phyloP scores from a whole-genome alignment of 2,329 filamentous ascomycete species.

The Claviceps africana region DNA sequence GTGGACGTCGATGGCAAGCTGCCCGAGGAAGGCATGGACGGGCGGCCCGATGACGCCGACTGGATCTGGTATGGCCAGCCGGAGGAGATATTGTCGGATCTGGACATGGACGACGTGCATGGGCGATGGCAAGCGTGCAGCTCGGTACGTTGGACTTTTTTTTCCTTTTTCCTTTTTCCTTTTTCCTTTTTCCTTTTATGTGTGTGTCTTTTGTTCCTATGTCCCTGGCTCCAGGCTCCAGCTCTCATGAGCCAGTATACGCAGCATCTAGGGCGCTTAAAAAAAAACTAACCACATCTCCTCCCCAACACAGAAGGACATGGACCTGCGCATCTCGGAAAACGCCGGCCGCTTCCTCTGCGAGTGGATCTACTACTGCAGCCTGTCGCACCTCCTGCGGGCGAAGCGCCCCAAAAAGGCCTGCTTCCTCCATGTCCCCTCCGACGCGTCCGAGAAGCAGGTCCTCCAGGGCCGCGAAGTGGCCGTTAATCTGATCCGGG shows the following conservation, averaged over 20 bases:
- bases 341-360: slow-evolving; percentile 63
- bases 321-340: slow-evolving; percentile 45
- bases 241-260: too few species aligned
- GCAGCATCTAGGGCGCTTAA: too few species aligned
- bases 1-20: slow-evolving; percentile 54
- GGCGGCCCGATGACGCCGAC: slow-evolving; percentile 25
- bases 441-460: slow-evolving; percentile 34
- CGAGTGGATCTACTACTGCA: slow-evolving; percentile 66
- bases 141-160: slow-evolving; percentile 24
- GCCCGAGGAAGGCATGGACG: slow-evolving; percentile 38
- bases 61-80: slow-evolving; percentile 44
- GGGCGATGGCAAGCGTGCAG: slow-evolving; percentile 38
- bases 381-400: slow-evolving; percentile 43
- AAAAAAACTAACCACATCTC: too few species aligned
- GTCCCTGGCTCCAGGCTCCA: too few species aligned
- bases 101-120: slow-evolving; percentile 45
- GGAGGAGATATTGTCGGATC: slow-evolving; percentile 39
- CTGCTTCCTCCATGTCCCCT: slow-evolving; percentile 61
- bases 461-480: slow-evolving; percentile 37
- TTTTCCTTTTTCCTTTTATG: background rate
- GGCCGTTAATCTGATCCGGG: slow-evolving; percentile 39
- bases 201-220: background rate
- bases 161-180: background rate
- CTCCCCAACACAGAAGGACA: slow-evolving; percentile 17
- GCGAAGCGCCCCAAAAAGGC: slow-evolving; percentile 34